Evolutionary conservation across 495 filamentous ascomycete species (phyloP).

Genomic region (Xylaria longipes): DNA sequence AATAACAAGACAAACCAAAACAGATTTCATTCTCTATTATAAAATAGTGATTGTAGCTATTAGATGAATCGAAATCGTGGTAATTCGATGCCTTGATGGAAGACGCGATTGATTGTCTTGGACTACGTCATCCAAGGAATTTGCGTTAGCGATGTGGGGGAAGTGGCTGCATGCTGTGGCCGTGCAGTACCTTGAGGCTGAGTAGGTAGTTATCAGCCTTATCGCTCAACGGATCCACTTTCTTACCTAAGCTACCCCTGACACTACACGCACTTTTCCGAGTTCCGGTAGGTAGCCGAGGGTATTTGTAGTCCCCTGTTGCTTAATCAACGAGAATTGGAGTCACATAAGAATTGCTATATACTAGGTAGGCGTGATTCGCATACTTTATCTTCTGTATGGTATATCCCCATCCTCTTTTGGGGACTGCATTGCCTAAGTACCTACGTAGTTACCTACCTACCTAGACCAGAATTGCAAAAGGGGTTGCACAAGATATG

Average conservation of each 20-base stretch:
- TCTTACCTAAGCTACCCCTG: constrained; percentile 7
- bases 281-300: background rate
- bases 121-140: constrained; percentile 19
- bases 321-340: background rate
- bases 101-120: constrained; percentile 20
- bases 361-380: background rate
- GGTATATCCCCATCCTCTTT: background rate
- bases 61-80: background rate
- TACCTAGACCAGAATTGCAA: background rate
- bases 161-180: constrained; percentile 4
- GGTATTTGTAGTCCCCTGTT: background rate
- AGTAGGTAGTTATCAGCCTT: background rate
- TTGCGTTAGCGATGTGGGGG: background rate
- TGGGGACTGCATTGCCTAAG: background rate
- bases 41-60: background rate
- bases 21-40: background rate
- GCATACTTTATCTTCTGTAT: background rate
- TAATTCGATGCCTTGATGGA: constrained; percentile 4
- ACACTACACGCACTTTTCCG: background rate
- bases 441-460: background rate
- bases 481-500: constrained; percentile 15
- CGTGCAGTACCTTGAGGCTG: background rate
- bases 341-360: background rate
- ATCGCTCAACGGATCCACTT: background rate
- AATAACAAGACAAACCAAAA: background rate